Evolutionary conservation across 192 early-diverging fungal species (phyloP), one percentile per base, ranked within the genome.

Genomic region (Entomortierella lignicola): DNA sequence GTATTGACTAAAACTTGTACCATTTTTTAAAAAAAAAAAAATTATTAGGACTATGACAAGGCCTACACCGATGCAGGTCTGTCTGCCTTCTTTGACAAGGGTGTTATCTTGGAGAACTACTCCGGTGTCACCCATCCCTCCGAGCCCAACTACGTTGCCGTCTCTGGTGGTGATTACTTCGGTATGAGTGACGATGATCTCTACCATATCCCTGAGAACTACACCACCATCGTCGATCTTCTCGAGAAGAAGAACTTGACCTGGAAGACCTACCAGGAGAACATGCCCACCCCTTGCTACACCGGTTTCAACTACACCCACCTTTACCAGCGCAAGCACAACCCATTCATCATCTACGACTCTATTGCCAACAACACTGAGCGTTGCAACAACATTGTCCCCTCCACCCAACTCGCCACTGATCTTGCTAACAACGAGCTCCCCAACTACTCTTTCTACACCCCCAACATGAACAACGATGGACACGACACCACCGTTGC

Each of bases 111-210:
- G 53, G 85, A 86, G 69, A 86, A 92, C 82, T 91, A 86, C 84
- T 52, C 79, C 25, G 89, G 73, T 54, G 68, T 85, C 55, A 69
- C 82, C 37, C 91, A 92, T 70, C 91, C 91, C 29, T 91, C 90
- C 42, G 88, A 93, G 74, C 91, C 90, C 60, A 94, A 94, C 85
- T 94, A 94, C 80, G 72, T 92, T 63, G 89, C 89, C 21, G 86
- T 88, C 48, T 69, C 85, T 44, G 85, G 81, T 65, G 88, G 89
- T 53, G 80, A 72, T 55, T 81, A 74, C 70, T 72, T 82, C 42
- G 89, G 89, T 44, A 77, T 84, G 56, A 51, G 37, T n/a, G 74
- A 84, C 48, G 87, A 91, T 80, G 56, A 23, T 26, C 80, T 75
- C 50, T 63, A 77, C 62, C 66, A 83, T 70, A 77, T 92, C 58